Evolutionary conservation across 257 asterid species (phyloP), one percentile per base, ranked within the genome.

Genomic region (Phtheirospermum japonicum): DNA sequence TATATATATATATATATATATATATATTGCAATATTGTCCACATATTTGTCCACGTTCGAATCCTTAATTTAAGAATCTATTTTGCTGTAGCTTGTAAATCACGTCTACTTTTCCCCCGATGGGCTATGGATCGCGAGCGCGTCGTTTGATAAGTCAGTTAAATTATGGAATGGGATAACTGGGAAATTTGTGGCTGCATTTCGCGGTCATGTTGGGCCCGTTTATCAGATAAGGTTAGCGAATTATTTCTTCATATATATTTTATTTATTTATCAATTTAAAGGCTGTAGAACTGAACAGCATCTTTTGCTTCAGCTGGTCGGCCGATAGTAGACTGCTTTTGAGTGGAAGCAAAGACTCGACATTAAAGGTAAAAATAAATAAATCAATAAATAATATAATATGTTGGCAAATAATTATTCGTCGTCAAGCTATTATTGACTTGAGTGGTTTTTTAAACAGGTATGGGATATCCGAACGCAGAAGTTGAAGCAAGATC

Each of bases 21-120:
- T n/a, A n/a, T n/a, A n/a, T n/a, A n/a, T 6, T 36, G 11, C 8
- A 9, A 6, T 9, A 9, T 40, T 40, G 9, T 40, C 14, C 48
- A 40, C 9, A 36, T 40, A 18, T 31, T 4, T 19, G 32, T 48
- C 61, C 60, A n/a, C 58, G 37, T 52, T 45, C 18, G 32, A 9
- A 31, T 42, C 58, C 31, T 51, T 33, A 12, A 67, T 57, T 48
- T 49, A 4, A 30, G 30, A 49, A 72, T 31, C 43, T 61, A 23
- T 53, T 56, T 60, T 66, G 17, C 37, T 85, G 82, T 71, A 93
- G 99, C 95, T 82, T 73, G 95, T 93, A 55, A 93, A 93, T 75
- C 99, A 93, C 77, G 96, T 87, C 57, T 89, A 83, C 77, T 93
- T 93, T 66, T 93, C 99, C 61, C 97, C 97, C 48, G 95, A 93